Percentiles rank a stretch among this genome's conserved stretches.
Evolutionary conservation across 2,329 filamentous ascomycete genomes (phyloP).

Genomic region (Pseudocercospora pini-densiflorae): DNA sequence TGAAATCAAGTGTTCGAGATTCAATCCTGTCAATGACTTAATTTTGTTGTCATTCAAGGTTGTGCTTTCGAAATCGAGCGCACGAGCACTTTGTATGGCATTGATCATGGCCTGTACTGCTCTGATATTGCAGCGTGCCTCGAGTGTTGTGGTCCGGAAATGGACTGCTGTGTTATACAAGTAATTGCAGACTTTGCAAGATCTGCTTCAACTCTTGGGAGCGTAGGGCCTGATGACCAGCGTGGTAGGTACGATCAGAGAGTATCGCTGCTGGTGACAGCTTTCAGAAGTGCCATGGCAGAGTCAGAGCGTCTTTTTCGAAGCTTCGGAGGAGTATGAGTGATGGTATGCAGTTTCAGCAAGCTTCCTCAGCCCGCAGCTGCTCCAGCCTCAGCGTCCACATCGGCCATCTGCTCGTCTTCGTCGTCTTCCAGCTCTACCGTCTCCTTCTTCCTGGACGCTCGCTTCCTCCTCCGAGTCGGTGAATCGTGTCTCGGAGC

Average conservation of each 20-base stretch:
- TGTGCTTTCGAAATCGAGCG: too few species aligned
- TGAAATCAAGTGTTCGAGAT: too few species aligned
- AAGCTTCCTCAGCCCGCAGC: neutral
- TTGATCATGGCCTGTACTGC: too few species aligned
- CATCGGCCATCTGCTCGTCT: slow-evolving; percentile 10
- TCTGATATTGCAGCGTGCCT: neutral
- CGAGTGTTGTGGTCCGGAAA: too few species aligned
- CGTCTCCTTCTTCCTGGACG: slow-evolving; percentile 31
- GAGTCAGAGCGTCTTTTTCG: neutral
- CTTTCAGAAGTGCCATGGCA: neutral
- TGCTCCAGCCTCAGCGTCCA: slow-evolving; percentile 2
- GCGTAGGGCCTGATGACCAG: neutral
- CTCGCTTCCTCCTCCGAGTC: slow-evolving; percentile 45
- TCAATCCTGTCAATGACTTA: too few species aligned
- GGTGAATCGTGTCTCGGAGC: slow-evolving; percentile 50
- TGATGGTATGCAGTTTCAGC: neutral
- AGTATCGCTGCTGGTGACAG: neutral
- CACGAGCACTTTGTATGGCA: too few species aligned
- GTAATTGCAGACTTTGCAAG: neutral
- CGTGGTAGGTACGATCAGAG: neutral
- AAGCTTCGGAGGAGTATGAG: neutral
- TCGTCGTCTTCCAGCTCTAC: slow-evolving; percentile 34
- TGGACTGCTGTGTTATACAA: neutral
- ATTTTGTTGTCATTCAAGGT: too few species aligned
- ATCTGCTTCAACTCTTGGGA: neutral